Evolutionary conservation across 345 rosid genomes (phyloP).

Genomic region (Linum tenue): DNA sequence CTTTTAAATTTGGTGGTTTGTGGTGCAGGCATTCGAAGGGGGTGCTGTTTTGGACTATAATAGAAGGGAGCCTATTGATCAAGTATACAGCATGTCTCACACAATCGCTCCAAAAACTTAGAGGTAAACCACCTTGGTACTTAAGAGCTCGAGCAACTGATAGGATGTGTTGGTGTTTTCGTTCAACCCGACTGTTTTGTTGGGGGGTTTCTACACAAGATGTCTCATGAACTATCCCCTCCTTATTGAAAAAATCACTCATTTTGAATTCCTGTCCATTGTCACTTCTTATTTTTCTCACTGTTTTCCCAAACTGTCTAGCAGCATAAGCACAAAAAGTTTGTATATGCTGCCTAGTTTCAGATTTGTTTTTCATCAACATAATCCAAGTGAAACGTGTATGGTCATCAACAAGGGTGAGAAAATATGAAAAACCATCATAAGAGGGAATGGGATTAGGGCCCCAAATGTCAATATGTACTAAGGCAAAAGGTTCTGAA

Average conservation of each 20-base stretch:
- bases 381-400: neutral
- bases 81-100: no score
- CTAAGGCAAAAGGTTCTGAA: neutral
- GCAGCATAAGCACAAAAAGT: neutral
- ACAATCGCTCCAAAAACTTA: no score
- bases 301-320: neutral
- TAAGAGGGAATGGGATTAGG: neutral
- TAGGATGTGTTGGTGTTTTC: neutral
- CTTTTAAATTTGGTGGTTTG: no score
- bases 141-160: no score
- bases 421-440: neutral
- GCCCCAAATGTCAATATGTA: neutral
- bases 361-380: neutral
- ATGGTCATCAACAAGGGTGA: slow-evolving; percentile 1
- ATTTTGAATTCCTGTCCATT: neutral
- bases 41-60: neutral
- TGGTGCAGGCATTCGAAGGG: neutral
- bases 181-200: neutral
- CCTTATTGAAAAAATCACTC: neutral
- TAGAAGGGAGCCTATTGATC: neutral
- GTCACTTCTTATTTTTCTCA: neutral
- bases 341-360: neutral
- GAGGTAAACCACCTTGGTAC: no score
- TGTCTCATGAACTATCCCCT: neutral
- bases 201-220: no score